Evolutionary conservation across 495 filamentous ascomycete species (phyloP).

Genomic region (Pyronema domesticum): DNA sequence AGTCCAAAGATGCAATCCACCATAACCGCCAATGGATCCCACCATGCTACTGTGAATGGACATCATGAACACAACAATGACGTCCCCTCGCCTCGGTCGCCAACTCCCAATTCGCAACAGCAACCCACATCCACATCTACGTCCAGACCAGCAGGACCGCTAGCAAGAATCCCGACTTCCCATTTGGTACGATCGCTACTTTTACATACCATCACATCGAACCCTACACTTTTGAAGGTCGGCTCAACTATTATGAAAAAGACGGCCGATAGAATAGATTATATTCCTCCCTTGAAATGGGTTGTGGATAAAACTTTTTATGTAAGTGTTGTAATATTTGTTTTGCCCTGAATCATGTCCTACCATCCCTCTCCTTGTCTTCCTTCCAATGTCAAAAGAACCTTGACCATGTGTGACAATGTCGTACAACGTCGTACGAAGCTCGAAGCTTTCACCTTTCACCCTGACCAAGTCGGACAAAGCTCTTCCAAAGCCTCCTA

Average conservation of each 20-base stretch:
- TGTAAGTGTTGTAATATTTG: constrained; percentile 24
- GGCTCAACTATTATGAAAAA: constrained; percentile 11
- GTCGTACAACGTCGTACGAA: too few species aligned
- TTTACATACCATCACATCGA: constrained; percentile 65
- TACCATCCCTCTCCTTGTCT: too few species aligned
- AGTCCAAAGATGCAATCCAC: too few species aligned
- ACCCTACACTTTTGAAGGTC: constrained; percentile 40
- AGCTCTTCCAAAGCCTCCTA: background rate
- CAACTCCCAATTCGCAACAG: background rate
- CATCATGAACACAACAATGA: background rate
- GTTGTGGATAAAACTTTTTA: constrained; percentile 66
- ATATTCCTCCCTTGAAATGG: constrained; percentile 22
- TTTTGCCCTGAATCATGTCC: too few species aligned
- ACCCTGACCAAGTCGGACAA: too few species aligned
- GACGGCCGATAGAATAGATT: constrained; percentile 15
- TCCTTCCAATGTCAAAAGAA: too few species aligned
- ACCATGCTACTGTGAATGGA: too few species aligned
- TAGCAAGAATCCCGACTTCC: constrained; percentile 55
- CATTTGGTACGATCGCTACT: constrained; percentile 61
- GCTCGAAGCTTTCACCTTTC: too few species aligned
- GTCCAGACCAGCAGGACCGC: constrained; percentile 24
- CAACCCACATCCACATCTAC: background rate
- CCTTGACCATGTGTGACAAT: too few species aligned
- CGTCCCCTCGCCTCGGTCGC: background rate
- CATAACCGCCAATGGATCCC: too few species aligned